phyloP scores from a whole-genome alignment of 1,284 basidiomycete genomes.

The Thelephora terrestris region DNA sequence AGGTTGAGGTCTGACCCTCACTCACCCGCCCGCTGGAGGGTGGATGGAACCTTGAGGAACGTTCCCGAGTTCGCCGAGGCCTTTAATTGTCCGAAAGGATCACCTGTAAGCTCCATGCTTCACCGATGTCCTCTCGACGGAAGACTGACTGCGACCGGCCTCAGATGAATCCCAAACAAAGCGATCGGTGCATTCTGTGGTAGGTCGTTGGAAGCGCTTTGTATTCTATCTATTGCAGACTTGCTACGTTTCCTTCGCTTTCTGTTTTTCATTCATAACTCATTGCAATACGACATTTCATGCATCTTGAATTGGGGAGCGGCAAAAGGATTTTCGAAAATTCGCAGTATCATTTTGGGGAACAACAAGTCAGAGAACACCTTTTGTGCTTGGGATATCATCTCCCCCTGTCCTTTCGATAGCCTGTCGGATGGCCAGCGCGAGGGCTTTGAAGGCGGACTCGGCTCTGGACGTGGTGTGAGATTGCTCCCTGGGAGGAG shows the following conservation, averaged over 20 bases:
- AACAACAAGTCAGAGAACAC: constrained; percentile 48
- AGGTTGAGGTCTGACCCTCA: constrained; percentile 84
- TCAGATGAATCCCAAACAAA: neutral
- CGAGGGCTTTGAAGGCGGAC: constrained; percentile 96
- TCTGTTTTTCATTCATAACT: neutral
- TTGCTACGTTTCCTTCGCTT: neutral
- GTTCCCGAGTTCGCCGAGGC: constrained; percentile 72
- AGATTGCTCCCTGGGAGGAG: neutral
- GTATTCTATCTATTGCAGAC: neutral
- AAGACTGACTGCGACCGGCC: neutral
- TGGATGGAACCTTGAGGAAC: constrained; percentile 74
- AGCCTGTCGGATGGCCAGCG: constrained; percentile 91
- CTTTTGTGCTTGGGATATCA: constrained; percentile 97
- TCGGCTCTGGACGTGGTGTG: constrained; percentile 58
- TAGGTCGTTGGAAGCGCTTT: neutral
- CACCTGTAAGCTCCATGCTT: neutral
- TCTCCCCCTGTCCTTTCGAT: constrained; percentile 82
- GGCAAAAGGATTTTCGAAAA: neutral
- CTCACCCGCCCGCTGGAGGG: constrained; percentile 70
- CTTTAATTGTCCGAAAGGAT: constrained; percentile 44
- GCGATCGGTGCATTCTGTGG: neutral
- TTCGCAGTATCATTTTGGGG: too few relatives aligned
- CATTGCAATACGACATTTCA: neutral
- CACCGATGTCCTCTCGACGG: neutral
- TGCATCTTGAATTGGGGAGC: neutral